Evolutionary conservation across 225 moss, liverwort and hornwort genomes (phyloP).

Genomic region (Polytrichum formosum): DNA sequence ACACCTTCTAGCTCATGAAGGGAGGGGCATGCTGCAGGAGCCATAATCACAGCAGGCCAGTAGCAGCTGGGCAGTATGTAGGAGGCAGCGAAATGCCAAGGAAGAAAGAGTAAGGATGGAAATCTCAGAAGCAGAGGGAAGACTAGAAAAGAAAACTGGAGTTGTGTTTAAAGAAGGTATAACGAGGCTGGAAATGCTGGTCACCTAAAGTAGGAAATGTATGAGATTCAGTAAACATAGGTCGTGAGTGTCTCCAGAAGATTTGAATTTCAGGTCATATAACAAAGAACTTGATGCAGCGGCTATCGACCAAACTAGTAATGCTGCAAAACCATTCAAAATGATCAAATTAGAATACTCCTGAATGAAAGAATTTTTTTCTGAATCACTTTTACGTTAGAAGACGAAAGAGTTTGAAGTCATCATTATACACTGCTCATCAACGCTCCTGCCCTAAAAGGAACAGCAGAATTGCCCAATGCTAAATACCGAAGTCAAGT

Average conservation of each 20-base stretch:
- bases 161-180: too few species aligned
- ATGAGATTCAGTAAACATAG: not conserved
- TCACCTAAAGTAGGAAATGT: not conserved
- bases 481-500: not conserved
- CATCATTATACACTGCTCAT: not conserved
- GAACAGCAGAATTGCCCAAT: not conserved
- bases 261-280: not conserved
- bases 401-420: not conserved
- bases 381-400: not conserved
- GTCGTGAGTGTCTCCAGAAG: not conserved
- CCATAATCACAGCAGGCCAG: constrained; percentile 28
- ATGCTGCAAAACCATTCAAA: not conserved
- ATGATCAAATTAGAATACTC: too few species aligned
- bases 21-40: constrained; percentile 42
- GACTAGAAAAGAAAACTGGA: not conserved
- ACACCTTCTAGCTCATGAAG: constrained; percentile 53
- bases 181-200: too few species aligned
- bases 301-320: not conserved
- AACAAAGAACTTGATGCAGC: not conserved
- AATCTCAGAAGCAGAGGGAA: not conserved
- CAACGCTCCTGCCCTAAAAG: not conserved
- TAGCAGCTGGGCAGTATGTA: constrained; percentile 8
- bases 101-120: not conserved
- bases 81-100: constrained; percentile 14
- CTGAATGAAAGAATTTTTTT: not conserved